A percentile compares a stretch with the other conserved stretches of the same genome.
Evolutionary conservation across 2,329 filamentous ascomycete species (phyloP).

Genomic region (Lachnellula occidentalis): DNA sequence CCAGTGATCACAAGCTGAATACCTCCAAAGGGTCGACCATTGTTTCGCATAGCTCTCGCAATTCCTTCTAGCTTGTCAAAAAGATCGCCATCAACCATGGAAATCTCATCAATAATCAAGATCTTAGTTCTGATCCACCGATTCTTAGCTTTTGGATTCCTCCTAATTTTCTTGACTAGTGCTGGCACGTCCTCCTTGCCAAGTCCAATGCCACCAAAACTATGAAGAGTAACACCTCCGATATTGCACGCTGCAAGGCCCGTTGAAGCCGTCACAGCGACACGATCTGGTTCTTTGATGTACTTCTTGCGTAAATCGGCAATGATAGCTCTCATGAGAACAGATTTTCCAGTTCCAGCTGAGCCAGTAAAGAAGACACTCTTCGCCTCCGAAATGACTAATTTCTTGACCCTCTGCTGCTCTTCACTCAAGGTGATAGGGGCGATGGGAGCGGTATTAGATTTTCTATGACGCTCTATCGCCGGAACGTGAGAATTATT

Average conservation of each 20-base stretch:
- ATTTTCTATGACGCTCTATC: conserved; percentile 37
- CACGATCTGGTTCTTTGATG: conserved; percentile 68
- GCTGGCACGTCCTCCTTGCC: conserved; percentile 81
- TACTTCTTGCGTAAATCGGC: conserved; percentile 71
- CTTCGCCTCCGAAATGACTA: conserved; percentile 73
- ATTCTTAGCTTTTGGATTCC: conserved; percentile 80
- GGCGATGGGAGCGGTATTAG: conserved; percentile 32
- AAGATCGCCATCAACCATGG: conserved; percentile 95
- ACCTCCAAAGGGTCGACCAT: conserved; percentile 87
- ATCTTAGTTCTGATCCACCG: conserved; percentile 86
- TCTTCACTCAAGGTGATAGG: conserved; percentile 64
- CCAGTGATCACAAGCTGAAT: conserved; percentile 95
- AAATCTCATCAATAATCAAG: conserved; percentile 89
- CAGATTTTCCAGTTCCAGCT: conserved; percentile 94
- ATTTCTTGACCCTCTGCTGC: conserved; percentile 74
- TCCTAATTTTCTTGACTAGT: conserved; percentile 84
- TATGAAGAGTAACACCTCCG: conserved; percentile 90
- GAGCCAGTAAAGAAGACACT: conserved; percentile 98
- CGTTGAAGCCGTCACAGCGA: conserved; percentile 93
- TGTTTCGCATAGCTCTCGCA: conserved; percentile 79
- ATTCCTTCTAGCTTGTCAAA: conserved; percentile 95
- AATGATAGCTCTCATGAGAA: conserved; percentile 90
- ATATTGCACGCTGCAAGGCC: conserved; percentile 96
- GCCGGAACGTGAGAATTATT: conserved; percentile 41
- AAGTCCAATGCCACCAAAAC: conserved; percentile 90